phyloP scores from a whole-genome alignment of 108 stramenopile species.

The Discostella stelligeroides region DNA sequence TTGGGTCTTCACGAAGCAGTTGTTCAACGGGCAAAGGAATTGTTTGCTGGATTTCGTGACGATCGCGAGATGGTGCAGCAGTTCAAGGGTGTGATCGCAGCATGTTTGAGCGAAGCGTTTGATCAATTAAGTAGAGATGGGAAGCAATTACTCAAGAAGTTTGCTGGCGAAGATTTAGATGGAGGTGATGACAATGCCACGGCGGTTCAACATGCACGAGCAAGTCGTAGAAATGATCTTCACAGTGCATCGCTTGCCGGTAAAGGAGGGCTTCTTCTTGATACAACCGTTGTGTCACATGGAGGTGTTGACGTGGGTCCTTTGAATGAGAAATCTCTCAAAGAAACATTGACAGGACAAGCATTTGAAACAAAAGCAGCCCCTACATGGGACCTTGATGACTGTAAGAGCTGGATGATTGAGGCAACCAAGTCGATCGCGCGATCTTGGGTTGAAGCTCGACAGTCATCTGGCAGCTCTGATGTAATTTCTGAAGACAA shows the following conservation, averaged over 20 bases:
- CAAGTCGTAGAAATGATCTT: slow-evolving; percentile 73
- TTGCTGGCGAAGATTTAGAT: slow-evolving; percentile 49
- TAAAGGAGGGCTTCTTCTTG: slow-evolving; percentile 76
- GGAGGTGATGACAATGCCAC: slow-evolving; percentile 16
- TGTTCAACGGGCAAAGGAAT: slow-evolving; percentile 80
- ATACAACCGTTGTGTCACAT: slow-evolving; percentile 46
- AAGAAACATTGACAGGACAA: slow-evolving; percentile 20
- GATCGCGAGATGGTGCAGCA: slow-evolving; percentile 90
- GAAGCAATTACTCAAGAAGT: slow-evolving; percentile 63
- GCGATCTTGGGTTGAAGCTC: slow-evolving; percentile 68
- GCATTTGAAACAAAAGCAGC: slow-evolving; percentile 63
- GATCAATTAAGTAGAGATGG: slow-evolving; percentile 77
- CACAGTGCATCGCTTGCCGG: slow-evolving; percentile 83
- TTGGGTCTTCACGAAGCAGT: slow-evolving; percentile 86
- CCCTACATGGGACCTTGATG: slow-evolving; percentile 79
- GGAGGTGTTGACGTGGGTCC: slow-evolving; percentile 31
- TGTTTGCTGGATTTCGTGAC: slow-evolving; percentile 92
- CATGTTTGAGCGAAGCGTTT: slow-evolving; percentile 86
- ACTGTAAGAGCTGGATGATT: slow-evolving; percentile 80
- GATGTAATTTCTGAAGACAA: slow-evolving; percentile 37
- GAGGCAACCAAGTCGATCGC: slow-evolving; percentile 82
- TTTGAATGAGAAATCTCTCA: slow-evolving; percentile 18
- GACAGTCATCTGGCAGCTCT: slow-evolving; percentile 42
- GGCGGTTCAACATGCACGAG: slow-evolving; percentile 54
- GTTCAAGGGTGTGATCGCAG: slow-evolving; percentile 76